Percentiles rank a stretch among this genome's conserved stretches.
phyloP scores from a whole-genome alignment of 78 protist species.

The Dictyostelium intermedium region DNA sequence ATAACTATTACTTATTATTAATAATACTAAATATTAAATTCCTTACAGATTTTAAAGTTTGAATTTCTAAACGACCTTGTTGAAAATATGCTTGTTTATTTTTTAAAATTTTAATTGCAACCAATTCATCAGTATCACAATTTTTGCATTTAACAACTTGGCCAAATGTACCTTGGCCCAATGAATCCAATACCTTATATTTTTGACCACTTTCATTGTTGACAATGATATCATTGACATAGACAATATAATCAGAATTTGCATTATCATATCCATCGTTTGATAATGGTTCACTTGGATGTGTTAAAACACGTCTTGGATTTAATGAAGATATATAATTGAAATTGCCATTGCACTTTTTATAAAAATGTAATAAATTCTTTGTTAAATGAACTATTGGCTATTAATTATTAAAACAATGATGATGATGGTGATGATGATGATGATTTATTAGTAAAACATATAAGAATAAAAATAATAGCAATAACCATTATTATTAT shows the following conservation, averaged over 20 bases:
- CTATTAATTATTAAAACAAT: background rate
- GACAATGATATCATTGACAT: slow-evolving; percentile 70
- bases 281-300: slow-evolving; percentile 56
- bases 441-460: background rate
- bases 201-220: slow-evolving; percentile 43
- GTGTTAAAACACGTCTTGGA: slow-evolving; percentile 76
- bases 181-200: slow-evolving; percentile 72
- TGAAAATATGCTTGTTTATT: slow-evolving; percentile 87
- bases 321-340: slow-evolving; percentile 46
- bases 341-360: slow-evolving; percentile 46
- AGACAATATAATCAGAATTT: slow-evolving; percentile 76
- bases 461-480: background rate
- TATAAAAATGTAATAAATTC: slow-evolving; percentile 49
- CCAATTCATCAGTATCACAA: slow-evolving; percentile 69
- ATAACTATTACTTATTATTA: background rate
- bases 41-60: slow-evolving; percentile 73
- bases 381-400: slow-evolving; percentile 33
- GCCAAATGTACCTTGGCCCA: slow-evolving; percentile 98
- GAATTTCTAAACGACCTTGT: slow-evolving; percentile 90
- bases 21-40: background rate
- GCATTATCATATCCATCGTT: slow-evolving; percentile 74
- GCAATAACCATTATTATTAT: too few species aligned
- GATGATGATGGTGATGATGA: background rate
- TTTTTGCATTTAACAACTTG: slow-evolving; percentile 82
- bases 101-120: slow-evolving; percentile 96